Percentiles rank a stretch among this genome's conserved stretches.
Conservation (phyloP, 176 grass and related monocot genomes). For the Eremochloa ophiuroides region DNA sequence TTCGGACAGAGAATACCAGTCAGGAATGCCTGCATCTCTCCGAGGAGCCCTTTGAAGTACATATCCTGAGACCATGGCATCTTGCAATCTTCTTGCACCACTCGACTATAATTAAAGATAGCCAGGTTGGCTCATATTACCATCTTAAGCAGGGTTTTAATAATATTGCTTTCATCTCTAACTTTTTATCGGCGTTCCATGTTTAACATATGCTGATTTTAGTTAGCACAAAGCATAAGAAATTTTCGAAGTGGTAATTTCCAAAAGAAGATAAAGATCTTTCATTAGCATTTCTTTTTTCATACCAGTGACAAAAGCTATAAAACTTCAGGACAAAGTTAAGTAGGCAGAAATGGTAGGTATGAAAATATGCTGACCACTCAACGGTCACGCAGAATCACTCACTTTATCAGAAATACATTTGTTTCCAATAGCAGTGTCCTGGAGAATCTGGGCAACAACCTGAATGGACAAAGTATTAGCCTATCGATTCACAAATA, state of each 20-base stretch:
- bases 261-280: not conserved
- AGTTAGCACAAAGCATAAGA: not conserved
- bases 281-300: not conserved
- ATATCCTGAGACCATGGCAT: slow-evolving; percentile 95
- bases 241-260: not conserved
- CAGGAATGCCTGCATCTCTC: slow-evolving; percentile 75
- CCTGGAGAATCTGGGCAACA: slow-evolving; percentile 72
- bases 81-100: slow-evolving; percentile 74
- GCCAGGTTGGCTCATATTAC: not conserved
- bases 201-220: slow-evolving; percentile 8
- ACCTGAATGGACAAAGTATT: slow-evolving; percentile 51
- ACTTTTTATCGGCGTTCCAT: not conserved
- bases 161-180: slow-evolving; percentile 12
- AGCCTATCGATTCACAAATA: slow-evolving; percentile 22
- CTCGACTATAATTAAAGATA: slow-evolving; percentile 39
- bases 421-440: slow-evolving; percentile 79
- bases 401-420: slow-evolving; percentile 72
- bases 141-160: not conserved
- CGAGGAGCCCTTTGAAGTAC: slow-evolving; percentile 83
- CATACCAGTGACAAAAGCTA: not conserved
- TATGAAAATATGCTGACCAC: not conserved
- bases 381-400: not conserved
- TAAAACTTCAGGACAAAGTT: not conserved
- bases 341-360: not conserved
- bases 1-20: slow-evolving; percentile 93